Percentiles rank a stretch among this genome's conserved stretches.
Conservation (phyloP, 2,329 filamentous ascomycete species). For the Claviceps lovelessii region DNA sequence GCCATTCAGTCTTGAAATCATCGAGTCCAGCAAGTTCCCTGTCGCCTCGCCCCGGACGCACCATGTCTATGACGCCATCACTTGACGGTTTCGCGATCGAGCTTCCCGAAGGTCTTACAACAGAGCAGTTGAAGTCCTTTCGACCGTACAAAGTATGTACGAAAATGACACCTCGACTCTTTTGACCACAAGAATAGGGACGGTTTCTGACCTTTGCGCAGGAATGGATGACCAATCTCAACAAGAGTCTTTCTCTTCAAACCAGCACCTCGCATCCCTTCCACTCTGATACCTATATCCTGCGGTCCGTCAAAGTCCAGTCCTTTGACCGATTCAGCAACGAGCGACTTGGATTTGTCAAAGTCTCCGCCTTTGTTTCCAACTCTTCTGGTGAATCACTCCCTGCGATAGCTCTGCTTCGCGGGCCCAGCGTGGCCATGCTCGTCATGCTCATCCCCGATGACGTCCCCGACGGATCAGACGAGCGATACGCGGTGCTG, state of each 20-base stretch:
- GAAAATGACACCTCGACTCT: background rate
- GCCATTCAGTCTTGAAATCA: background rate
- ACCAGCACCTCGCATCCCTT: constrained; percentile 32
- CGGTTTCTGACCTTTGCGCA: constrained; percentile 9
- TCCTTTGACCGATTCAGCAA: constrained; percentile 37
- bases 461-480: constrained; percentile 22
- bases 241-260: constrained; percentile 33
- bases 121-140: constrained; percentile 28
- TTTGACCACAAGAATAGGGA: background rate
- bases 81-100: constrained; percentile 22
- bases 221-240: constrained; percentile 36
- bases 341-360: constrained; percentile 40
- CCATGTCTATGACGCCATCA: constrained; percentile 1
- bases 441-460: constrained; percentile 41
- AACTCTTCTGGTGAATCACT: constrained; percentile 35
- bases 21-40: background rate
- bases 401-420: constrained; percentile 40
- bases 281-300: constrained; percentile 36
- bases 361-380: constrained; percentile 33
- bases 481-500: constrained; percentile 42
- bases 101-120: constrained; percentile 26
- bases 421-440: constrained; percentile 47
- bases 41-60: background rate
- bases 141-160: constrained; percentile 29
- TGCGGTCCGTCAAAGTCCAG: constrained; percentile 37